A percentile compares a stretch with the other conserved stretches of the same genome.
phyloP scores from a whole-genome alignment of 2,329 filamentous ascomycete species.

The Cladosporium colombiae region DNA sequence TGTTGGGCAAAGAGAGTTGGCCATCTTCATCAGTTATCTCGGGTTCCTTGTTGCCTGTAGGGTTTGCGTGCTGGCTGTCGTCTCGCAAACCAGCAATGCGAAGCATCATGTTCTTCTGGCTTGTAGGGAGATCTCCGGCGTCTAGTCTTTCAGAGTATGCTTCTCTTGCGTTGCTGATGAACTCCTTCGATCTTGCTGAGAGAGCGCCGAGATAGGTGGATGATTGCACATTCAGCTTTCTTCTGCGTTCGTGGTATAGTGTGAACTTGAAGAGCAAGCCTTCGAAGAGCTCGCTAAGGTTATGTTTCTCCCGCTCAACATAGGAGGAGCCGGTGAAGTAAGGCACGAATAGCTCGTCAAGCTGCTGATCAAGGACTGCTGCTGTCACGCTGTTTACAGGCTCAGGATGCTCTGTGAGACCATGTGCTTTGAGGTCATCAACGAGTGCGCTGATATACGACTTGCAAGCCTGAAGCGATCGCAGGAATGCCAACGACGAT shows the following conservation, averaged over 20 bases:
- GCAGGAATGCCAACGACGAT: conserved; percentile 86
- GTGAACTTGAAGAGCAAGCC: conserved; percentile 95
- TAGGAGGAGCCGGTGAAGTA: conserved; percentile 67
- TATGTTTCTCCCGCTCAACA: conserved; percentile 65
- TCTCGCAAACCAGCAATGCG: conserved; percentile 81
- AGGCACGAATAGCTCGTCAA: conserved; percentile 66
- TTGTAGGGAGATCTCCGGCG: conserved; percentile 81
- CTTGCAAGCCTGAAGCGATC: conserved; percentile 85
- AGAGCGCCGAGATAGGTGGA: conserved; percentile 91
- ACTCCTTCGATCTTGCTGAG: conserved; percentile 84
- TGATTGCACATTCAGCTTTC: conserved; percentile 67
- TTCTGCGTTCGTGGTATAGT: conserved; percentile 84
- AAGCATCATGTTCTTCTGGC: conserved; percentile 87
- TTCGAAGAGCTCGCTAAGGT: conserved; percentile 79
- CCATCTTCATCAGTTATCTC: conserved; percentile 92
- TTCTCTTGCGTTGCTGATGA: conserved; percentile 84
- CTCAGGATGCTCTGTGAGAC: conserved; percentile 92
- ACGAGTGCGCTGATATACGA: conserved; percentile 85
- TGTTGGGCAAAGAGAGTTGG: conserved; percentile 74
- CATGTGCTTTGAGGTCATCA: conserved; percentile 91
- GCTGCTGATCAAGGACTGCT: conserved; percentile 65
- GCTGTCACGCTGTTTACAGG: conserved; percentile 84
- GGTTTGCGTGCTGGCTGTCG: conserved; percentile 55
- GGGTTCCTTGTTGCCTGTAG: conserved; percentile 67
- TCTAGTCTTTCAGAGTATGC: conserved; percentile 88